A percentile compares a stretch with the other conserved stretches of the same genome.
These are phyloP conservation scores for Claviceps humidiphila DNA, from an alignment of 2,329 filamentous ascomycete genomes.

Conservation along the genomic window DNA sequence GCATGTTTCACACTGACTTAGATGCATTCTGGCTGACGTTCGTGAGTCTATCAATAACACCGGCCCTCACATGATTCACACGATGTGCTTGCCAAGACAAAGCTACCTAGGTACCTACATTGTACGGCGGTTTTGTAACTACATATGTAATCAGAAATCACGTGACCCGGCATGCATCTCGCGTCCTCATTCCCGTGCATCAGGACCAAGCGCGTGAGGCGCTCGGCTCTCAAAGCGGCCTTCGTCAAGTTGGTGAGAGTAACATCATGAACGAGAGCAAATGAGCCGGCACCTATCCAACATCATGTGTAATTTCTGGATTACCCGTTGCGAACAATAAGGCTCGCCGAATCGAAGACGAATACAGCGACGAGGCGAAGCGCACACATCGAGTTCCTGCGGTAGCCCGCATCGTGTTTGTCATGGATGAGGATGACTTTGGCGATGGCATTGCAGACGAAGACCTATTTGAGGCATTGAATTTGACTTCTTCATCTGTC, in stretches of 20 bases:
- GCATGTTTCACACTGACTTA: no score
- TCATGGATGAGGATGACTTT: conserved; percentile 48
- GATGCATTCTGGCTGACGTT: no score
- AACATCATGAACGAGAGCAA: not conserved
- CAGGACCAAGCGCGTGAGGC: conserved; percentile 5
- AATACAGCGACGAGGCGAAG: not conserved
- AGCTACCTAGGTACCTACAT: no score
- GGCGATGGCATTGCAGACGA: conserved; percentile 53
- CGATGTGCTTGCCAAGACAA: no score
- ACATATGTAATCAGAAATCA: conserved; percentile 8
- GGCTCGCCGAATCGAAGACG: not conserved
- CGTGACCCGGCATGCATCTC: conserved; percentile 19
- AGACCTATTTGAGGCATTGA: conserved; percentile 48
- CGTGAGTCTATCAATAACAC: no score
- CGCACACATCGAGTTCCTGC: not conserved
- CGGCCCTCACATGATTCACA: no score
- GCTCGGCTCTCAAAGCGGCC: conserved; percentile 1
- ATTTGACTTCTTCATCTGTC: conserved; percentile 30
- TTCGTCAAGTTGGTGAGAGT: not conserved
- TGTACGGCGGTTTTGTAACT: not conserved
- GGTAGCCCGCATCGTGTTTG: conserved; percentile 2
- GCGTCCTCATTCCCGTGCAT: conserved; percentile 10
- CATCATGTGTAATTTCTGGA: not conserved
- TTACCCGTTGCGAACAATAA: not conserved
- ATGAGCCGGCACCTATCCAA: not conserved